These are phyloP conservation scores for Yamadazyma paraphyllophila DNA, from an alignment of 805 yeast species.

Conservation along the genomic window DNA sequence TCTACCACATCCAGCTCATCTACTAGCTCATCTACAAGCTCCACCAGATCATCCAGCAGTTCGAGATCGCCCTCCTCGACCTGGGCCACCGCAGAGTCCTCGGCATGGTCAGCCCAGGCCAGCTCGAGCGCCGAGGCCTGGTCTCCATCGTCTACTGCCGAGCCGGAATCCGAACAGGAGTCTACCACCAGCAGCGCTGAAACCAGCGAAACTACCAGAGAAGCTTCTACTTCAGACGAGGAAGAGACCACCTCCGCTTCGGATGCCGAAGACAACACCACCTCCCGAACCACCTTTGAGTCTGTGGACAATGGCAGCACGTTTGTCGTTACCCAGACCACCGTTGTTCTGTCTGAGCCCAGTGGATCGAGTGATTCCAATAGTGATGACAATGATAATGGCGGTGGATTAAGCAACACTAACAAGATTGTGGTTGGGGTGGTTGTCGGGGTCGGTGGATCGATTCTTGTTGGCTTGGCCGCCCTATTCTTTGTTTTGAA, in stretches of 20 bases:
- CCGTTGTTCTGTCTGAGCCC: conserved; percentile 23
- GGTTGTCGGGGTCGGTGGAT: conserved; percentile 47
- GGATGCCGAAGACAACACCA: not conserved
- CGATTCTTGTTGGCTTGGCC: conserved; percentile 34
- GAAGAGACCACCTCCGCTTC: not conserved
- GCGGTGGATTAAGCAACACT: conserved; percentile 39
- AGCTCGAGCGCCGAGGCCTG: not conserved
- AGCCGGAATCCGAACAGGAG: not conserved
- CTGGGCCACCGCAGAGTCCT: too few species aligned
- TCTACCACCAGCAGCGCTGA: not conserved
- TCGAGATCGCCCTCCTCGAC: not conserved
- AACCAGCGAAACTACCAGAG: not conserved
- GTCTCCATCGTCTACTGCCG: not conserved
- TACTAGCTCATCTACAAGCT: too few species aligned
- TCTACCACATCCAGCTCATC: not conserved
- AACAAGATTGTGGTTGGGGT: conserved; percentile 47
- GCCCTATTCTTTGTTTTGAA: conserved; percentile 34
- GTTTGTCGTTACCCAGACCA: conserved; percentile 39
- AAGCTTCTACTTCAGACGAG: conserved; percentile 1
- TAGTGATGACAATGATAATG: conserved; percentile 4
- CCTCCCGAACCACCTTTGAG: conserved; percentile 24
- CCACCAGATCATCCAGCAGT: not conserved
- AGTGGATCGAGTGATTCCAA: conserved; percentile 20
- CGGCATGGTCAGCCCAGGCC: too few species aligned
- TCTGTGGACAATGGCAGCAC: conserved; percentile 38